Evolutionary conservation across 805 yeast species (phyloP).

Genomic region (Sugiyamaella marilandica): DNA sequence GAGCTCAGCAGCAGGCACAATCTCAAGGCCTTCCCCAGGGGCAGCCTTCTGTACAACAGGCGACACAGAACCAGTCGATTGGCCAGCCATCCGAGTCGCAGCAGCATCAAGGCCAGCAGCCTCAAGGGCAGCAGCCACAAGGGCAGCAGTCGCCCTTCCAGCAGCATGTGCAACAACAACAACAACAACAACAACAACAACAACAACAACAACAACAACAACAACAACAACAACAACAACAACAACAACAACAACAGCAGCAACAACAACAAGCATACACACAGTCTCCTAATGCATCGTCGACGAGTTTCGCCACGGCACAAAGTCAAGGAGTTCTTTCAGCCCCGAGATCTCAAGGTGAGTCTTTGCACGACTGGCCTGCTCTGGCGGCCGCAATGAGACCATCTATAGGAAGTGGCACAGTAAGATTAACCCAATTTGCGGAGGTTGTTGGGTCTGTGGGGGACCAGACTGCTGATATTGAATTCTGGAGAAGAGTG

Average conservation of each 20-base stretch:
- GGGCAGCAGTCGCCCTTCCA: conserved; percentile 14
- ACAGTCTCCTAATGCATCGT: conserved; percentile 11
- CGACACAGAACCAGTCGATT: conserved; percentile 11
- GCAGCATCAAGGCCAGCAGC: conserved; percentile 7
- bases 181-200: conserved; percentile 17
- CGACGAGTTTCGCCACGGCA: conserved; percentile 13
- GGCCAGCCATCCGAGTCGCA: conserved; percentile 3
- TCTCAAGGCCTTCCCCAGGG: neutral
- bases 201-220: conserved; percentile 14
- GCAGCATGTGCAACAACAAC: conserved; percentile 19
- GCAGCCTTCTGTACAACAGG: neutral
- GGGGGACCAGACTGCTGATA: conserved; percentile 40
- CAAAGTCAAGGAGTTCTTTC: conserved; percentile 12
- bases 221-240: conserved; percentile 21
- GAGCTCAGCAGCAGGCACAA: conserved; percentile 10
- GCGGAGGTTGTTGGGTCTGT: conserved; percentile 44
- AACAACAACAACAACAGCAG: conserved; percentile 18
- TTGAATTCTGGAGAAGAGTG: conserved; percentile 48
- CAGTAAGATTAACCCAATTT: conserved; percentile 46
- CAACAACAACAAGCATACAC: conserved; percentile 17
- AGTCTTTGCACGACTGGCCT: conserved; percentile 1
- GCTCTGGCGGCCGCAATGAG: conserved; percentile 1
- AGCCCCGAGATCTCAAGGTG: neutral
- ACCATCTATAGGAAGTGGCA: conserved; percentile 37
- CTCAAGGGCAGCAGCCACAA: conserved; percentile 18